Evolutionary conservation across 441 rosid species (phyloP).

Genomic region (Pelargonium fulgidum): DNA sequence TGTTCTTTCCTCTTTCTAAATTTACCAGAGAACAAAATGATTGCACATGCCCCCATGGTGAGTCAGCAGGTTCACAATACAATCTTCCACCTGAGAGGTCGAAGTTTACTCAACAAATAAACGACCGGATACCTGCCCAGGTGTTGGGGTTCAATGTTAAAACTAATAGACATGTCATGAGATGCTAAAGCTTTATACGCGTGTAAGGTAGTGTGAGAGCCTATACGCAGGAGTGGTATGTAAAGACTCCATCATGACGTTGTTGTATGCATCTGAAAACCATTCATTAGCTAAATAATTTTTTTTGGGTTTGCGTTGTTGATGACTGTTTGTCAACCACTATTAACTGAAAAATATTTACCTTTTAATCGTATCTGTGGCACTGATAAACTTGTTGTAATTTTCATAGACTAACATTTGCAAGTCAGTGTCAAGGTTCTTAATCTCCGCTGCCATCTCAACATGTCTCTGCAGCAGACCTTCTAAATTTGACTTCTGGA

Average conservation of each 20-base stretch:
- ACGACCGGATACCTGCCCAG: not conserved
- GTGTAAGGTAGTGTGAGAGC: not conserved
- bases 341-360: constrained; percentile 19
- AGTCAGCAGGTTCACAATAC: too few species aligned
- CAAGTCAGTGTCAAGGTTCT: constrained; percentile 94
- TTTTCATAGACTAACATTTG: constrained; percentile 96
- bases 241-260: not conserved
- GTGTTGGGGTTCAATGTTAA: not conserved
- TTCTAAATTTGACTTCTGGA: constrained; percentile 74
- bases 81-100: not conserved
- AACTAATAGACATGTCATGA: not conserved
- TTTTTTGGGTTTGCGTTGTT: not conserved
- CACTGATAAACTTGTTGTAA: constrained; percentile 90
- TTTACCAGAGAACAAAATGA: too few species aligned
- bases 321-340: too few species aligned
- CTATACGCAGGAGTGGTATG: not conserved
- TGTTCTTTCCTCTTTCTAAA: not conserved
- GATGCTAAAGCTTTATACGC: not conserved
- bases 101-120: not conserved
- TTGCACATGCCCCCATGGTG: too few species aligned
- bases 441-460: constrained; percentile 98
- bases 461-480: constrained; percentile 85
- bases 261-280: constrained; percentile 1
- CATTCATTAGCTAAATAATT: not conserved
- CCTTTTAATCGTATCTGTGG: constrained; percentile 97